phyloP scores from a whole-genome alignment of 768 basidiomycete species.

The Rhodocollybia butyracea region DNA sequence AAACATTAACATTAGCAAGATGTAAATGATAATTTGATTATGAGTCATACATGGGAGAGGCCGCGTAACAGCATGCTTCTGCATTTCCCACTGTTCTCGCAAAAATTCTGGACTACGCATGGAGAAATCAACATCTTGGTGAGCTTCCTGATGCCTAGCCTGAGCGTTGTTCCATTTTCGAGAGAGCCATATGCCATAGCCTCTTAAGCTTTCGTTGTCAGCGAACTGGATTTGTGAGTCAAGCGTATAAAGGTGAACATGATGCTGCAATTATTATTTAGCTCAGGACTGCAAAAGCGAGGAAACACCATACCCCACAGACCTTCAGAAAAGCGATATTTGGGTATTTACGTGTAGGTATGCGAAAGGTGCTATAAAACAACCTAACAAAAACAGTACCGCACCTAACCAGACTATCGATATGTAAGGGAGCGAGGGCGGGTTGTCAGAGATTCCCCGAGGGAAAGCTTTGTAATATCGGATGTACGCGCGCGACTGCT shows the following conservation, averaged over 20 bases:
- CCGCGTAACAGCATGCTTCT: slow-evolving; percentile 1
- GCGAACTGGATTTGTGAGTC: slow-evolving; percentile 12
- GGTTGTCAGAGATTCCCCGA: no score
- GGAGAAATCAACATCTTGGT: neutral
- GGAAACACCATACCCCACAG: slow-evolving; percentile 13
- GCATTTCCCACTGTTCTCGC: slow-evolving; percentile 9
- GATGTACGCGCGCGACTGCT: no score
- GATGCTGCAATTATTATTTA: slow-evolving; percentile 9
- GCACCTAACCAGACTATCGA: no score
- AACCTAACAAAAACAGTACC: no score
- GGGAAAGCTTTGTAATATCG: no score
- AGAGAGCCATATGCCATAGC: slow-evolving; percentile 14
- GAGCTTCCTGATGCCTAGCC: neutral
- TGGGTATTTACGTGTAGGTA: no score
- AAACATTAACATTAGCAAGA: neutral
- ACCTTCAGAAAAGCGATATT: slow-evolving; percentile 15
- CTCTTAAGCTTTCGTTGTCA: slow-evolving; percentile 6
- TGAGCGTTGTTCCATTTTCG: neutral
- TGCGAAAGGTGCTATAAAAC: no score
- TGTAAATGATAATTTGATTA: neutral
- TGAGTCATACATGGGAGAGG: slow-evolving; percentile 17
- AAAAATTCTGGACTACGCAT: neutral
- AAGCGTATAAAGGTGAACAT: slow-evolving; percentile 14
- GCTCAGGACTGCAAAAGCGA: neutral
- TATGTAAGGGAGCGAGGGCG: no score